Conservation (phyloP, 345 rosid genomes). For the Syzygium aromaticum region DNA sequence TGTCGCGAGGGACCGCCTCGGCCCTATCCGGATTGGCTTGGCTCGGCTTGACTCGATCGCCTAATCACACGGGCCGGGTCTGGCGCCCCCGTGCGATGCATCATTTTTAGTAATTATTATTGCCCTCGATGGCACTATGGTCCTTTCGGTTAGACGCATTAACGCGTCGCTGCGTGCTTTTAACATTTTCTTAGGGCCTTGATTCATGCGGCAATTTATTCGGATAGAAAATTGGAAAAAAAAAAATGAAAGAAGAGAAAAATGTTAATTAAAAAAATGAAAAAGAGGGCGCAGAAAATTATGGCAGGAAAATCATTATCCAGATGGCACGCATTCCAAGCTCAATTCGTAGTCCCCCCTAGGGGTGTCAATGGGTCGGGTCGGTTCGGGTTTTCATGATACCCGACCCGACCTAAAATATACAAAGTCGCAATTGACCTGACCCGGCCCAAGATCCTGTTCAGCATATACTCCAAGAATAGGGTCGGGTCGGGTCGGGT, state of each 20-base stretch:
- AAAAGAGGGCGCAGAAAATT: background rate
- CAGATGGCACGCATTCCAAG: conserved; percentile 1
- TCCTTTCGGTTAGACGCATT: background rate
- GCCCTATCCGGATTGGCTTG: no score
- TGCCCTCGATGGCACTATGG: background rate
- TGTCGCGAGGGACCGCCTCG: no score
- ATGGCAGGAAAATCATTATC: background rate
- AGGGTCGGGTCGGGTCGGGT: no score
- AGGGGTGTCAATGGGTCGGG: no score
- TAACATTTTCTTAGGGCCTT: background rate
- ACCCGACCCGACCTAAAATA: no score
- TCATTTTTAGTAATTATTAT: background rate
- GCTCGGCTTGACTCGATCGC: background rate
- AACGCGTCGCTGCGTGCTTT: background rate
- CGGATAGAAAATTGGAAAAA: background rate
- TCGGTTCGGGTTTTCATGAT: no score
- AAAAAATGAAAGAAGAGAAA: rapidly evolving
- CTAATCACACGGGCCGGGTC: background rate
- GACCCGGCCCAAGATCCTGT: no score
- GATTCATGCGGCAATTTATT: background rate
- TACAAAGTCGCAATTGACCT: no score
- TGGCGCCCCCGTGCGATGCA: background rate
- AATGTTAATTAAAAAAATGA: background rate
- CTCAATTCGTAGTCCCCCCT: background rate
- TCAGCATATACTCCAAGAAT: no score